phyloP scores from a whole-genome alignment of 2,329 filamentous ascomycete species.

The Coleophoma cylindrospora region DNA sequence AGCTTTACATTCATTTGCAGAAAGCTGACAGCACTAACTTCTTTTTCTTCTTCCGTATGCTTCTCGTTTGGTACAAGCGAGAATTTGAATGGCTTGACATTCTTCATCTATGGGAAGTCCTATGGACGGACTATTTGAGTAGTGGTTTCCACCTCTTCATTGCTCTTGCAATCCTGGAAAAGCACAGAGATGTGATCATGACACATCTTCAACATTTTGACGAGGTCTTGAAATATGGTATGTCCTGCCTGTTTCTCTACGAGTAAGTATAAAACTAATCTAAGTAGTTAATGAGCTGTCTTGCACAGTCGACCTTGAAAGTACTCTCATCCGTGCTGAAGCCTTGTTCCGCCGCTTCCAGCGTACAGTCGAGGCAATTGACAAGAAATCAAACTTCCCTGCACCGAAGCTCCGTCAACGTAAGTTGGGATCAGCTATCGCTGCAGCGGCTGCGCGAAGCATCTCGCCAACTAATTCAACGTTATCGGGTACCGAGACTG shows the following conservation, averaged over 20 bases:
- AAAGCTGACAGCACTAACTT: conserved; percentile 95
- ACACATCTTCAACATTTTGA: conserved; percentile 91
- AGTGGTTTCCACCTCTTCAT: conserved; percentile 94
- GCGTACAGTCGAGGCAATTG: conserved; percentile 81
- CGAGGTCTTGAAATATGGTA: conserved; percentile 94
- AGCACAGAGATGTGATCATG: conserved; percentile 95
- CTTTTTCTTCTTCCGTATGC: conserved; percentile 99
- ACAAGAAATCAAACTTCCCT: conserved; percentile 86
- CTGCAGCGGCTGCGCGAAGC: background rate
- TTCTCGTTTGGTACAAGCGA: conserved; percentile 97
- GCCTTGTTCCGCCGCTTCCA: conserved; percentile 84
- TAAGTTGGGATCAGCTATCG: background rate
- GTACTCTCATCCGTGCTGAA: conserved; percentile 83
- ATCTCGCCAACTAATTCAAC: conserved; percentile 3
- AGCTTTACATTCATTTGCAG: conserved; percentile 85
- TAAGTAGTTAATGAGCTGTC: conserved; percentile 84
- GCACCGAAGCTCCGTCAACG: conserved; percentile 36
- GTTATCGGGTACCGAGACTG: background rate
- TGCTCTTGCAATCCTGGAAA: conserved; percentile 89
- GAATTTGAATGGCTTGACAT: conserved; percentile 91
- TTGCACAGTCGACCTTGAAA: conserved; percentile 83
- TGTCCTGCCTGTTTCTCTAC: conserved; percentile 25
- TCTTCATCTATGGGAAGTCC: conserved; percentile 80
- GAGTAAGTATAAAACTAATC: conserved; percentile 1
- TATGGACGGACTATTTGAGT: conserved; percentile 91